phyloP scores from a whole-genome alignment of 179 eudicot genomes.

The Silene vulgaris region DNA sequence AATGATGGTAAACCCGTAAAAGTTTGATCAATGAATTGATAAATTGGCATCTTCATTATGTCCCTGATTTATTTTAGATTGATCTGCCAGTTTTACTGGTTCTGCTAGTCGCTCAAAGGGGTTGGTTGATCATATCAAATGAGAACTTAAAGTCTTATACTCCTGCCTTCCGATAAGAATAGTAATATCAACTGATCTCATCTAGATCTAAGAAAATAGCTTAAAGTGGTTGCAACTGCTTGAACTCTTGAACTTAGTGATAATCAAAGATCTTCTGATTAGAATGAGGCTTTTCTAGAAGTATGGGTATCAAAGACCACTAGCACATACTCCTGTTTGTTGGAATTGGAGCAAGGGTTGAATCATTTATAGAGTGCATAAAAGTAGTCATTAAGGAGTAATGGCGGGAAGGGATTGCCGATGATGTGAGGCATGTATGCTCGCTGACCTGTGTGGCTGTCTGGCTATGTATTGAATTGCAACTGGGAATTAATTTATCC shows the following conservation, averaged over 20 bases:
- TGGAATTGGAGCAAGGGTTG: neutral
- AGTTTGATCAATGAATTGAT: neutral
- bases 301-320: slow-evolving; percentile 4
- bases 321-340: slow-evolving; percentile 5
- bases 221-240: neutral
- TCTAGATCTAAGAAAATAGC: neutral
- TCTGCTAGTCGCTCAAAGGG: neutral
- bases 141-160: neutral
- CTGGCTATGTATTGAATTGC: neutral
- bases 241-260: neutral
- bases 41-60: neutral
- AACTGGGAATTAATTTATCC: slow-evolving; percentile 5
- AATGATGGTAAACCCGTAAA: slow-evolving; percentile 46
- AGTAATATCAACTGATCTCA: neutral
- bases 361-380: neutral
- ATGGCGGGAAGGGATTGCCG: slow-evolving; percentile 11
- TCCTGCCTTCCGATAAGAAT: neutral
- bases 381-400: slow-evolving; percentile 7
- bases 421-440: slow-evolving; percentile 12
- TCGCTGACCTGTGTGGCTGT: neutral
- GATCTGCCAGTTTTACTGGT: neutral
- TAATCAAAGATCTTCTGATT: slow-evolving; percentile 17
- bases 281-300: neutral
- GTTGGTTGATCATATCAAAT: neutral
- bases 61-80: slow-evolving; percentile 12